Conservation (phyloP, 805 yeast genomes). For the Wickerhamiella australiensis region DNA sequence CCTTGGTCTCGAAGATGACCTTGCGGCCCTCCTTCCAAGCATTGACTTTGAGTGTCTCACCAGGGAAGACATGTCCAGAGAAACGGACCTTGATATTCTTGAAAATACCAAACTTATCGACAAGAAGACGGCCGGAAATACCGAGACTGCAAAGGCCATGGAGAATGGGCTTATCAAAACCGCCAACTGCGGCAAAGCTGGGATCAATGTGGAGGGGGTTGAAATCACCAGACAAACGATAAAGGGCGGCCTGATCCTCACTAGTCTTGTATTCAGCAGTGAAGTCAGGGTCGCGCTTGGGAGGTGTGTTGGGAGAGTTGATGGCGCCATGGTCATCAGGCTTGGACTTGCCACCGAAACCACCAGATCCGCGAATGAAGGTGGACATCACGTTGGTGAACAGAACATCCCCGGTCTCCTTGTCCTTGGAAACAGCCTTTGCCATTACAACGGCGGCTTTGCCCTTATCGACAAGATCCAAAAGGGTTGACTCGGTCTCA, state of each 20-base stretch:
- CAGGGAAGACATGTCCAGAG: conserved; percentile 86
- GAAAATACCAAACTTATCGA: conserved; percentile 70
- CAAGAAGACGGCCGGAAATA: conserved; percentile 58
- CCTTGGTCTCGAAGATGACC: conserved; percentile 70
- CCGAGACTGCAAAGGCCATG: conserved; percentile 91
- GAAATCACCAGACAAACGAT: conserved; percentile 85
- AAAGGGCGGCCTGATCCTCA: conserved; percentile 72
- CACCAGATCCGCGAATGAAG: conserved; percentile 65
- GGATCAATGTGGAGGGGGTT: conserved; percentile 97
- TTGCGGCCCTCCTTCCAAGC: conserved; percentile 75
- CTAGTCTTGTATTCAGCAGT: conserved; percentile 45
- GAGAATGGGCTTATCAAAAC: conserved; percentile 73
- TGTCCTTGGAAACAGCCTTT: conserved; percentile 64
- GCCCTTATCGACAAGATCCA: conserved; percentile 73
- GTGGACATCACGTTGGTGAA: conserved; percentile 75
- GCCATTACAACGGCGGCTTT: conserved; percentile 67
- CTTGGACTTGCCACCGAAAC: conserved; percentile 38
- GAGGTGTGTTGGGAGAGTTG: conserved; percentile 49
- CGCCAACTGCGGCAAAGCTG: conserved; percentile 72
- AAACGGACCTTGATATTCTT: conserved; percentile 82
- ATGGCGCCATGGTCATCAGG: conserved; percentile 51
- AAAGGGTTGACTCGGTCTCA: conserved; percentile 50
- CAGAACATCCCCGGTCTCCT: conserved; percentile 50
- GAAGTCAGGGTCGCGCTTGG: conserved; percentile 55
- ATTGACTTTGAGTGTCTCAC: conserved; percentile 65